Percentiles rank a stretch among this genome's conserved stretches.
Evolutionary conservation across 2,329 filamentous ascomycete genomes (phyloP).

Genomic region (Paraconiothyrium brasiliense): DNA sequence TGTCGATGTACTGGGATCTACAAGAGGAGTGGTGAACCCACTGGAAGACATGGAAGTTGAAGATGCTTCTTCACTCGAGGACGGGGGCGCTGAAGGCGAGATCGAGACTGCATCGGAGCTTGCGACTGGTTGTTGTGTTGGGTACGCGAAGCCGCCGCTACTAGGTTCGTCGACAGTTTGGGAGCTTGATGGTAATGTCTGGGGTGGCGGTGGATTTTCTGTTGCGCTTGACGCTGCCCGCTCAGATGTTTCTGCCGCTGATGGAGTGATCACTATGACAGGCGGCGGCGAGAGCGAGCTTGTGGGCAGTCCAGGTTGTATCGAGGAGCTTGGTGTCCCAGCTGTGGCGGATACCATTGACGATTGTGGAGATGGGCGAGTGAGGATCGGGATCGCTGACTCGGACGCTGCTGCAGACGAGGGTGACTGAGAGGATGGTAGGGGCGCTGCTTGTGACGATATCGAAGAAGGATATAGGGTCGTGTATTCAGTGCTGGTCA

Average conservation of each 20-base stretch:
- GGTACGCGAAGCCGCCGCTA: constrained; percentile 7
- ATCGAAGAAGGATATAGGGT: constrained; percentile 33
- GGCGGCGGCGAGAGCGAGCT: constrained; percentile 28
- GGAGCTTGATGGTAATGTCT: background rate
- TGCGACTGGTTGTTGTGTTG: constrained; percentile 11
- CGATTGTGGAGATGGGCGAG: background rate
- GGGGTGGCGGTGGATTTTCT: background rate
- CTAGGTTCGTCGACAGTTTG: constrained; percentile 1
- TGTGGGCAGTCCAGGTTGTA: constrained; percentile 20
- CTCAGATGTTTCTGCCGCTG: constrained; percentile 4
- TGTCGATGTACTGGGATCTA: constrained; percentile 11
- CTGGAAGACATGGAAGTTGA: background rate
- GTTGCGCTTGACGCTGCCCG: background rate
- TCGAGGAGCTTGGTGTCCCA: constrained; percentile 12
- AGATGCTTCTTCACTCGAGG: constrained; percentile 5
- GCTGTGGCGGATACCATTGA: background rate
- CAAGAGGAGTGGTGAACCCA: background rate
- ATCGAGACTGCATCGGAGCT: background rate
- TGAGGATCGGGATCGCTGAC: constrained; percentile 17
- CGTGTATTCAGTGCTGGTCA: constrained; percentile 42
- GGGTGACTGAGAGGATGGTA: constrained; percentile 8
- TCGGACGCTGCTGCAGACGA: constrained; percentile 17
- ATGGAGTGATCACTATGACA: constrained; percentile 30
- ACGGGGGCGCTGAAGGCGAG: background rate
- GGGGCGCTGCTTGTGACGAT: constrained; percentile 9